phyloP scores from a whole-genome alignment of 2,329 filamentous ascomycete genomes.

The Aspergillus fumigatiaffinis region DNA sequence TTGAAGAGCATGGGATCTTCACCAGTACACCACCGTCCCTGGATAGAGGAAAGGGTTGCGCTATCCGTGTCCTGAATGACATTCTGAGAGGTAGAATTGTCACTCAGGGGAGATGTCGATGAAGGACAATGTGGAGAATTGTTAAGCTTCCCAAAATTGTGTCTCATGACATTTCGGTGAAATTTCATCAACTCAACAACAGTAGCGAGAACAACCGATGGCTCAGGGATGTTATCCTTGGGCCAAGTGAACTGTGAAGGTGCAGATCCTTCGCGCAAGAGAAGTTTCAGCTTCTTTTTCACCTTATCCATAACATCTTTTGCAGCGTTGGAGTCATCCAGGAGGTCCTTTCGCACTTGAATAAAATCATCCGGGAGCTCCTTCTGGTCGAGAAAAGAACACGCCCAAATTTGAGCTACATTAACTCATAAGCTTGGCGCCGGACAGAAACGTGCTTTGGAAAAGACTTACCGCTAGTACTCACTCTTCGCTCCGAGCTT shows the following conservation, averaged over 20 bases:
- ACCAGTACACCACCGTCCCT: slow-evolving; percentile 91
- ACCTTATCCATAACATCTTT: slow-evolving; percentile 99
- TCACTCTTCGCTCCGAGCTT: slow-evolving; percentile 90
- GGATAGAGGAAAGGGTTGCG: slow-evolving; percentile 66
- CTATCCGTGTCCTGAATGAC: slow-evolving; percentile 26
- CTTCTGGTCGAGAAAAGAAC: slow-evolving; percentile 81
- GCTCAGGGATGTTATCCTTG: slow-evolving; percentile 83
- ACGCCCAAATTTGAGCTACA: slow-evolving; percentile 85
- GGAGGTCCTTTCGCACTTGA: slow-evolving; percentile 83
- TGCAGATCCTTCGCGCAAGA: slow-evolving; percentile 87
- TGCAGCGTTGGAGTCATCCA: slow-evolving; percentile 96
- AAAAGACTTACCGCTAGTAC: slow-evolving; percentile 62
- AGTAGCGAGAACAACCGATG: slow-evolving; percentile 83
- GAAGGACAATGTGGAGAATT: slow-evolving; percentile 37
- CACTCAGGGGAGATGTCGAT: not conserved
- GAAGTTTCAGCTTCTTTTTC: slow-evolving; percentile 96
- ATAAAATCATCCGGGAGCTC: slow-evolving; percentile 84
- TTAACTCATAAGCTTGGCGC: slow-evolving; percentile 8
- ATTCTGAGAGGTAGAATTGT: slow-evolving; percentile 8
- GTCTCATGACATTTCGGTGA: slow-evolving; percentile 87
- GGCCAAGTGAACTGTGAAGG: slow-evolving; percentile 99
- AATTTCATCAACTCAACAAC: slow-evolving; percentile 98
- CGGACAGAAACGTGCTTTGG: not conserved
- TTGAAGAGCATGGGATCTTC: slow-evolving; percentile 93
- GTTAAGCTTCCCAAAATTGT: slow-evolving; percentile 82